Percentiles rank a stretch among this genome's conserved stretches.
These are phyloP conservation scores for Trichoderma afroharzianum DNA, from an alignment of 2,329 filamentous ascomycete genomes.

Conservation along the genomic window DNA sequence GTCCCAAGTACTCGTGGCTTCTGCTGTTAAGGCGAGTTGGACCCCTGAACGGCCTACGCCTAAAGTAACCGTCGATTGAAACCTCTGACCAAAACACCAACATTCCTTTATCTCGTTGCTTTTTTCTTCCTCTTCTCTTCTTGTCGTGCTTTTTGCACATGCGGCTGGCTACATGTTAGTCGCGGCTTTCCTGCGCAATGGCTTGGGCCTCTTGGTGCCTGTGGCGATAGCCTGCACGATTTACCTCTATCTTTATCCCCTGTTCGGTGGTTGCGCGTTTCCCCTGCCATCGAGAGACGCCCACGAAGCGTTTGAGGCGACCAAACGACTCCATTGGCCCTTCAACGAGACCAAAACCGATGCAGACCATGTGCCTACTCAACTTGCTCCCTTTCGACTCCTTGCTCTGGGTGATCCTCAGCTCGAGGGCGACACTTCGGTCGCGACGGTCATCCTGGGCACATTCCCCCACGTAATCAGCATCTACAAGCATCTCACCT, in stretches of 20 bases:
- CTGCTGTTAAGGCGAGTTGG: background rate
- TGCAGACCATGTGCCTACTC: slow-evolving; percentile 24
- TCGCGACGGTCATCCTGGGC: slow-evolving; percentile 57
- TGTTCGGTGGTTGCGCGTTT: slow-evolving; percentile 78
- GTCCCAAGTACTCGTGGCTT: background rate
- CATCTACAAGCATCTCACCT: slow-evolving; percentile 46
- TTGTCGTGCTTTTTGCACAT: slow-evolving; percentile 27
- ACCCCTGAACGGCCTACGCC: slow-evolving; percentile 1
- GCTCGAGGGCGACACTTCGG: slow-evolving; percentile 84
- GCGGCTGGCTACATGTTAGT: slow-evolving; percentile 49
- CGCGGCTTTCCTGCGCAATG: slow-evolving; percentile 53
- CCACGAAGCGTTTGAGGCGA: slow-evolving; percentile 33
- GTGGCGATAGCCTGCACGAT: slow-evolving; percentile 66
- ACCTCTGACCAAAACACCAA: background rate
- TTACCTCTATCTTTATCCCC: slow-evolving; percentile 85
- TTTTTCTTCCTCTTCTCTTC: background rate
- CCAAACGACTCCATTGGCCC: slow-evolving; percentile 42
- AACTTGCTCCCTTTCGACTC: slow-evolving; percentile 73
- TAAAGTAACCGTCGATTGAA: background rate
- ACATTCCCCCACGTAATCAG: slow-evolving; percentile 52
- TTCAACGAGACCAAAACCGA: slow-evolving; percentile 25
- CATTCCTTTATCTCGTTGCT: background rate
- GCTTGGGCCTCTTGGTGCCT: slow-evolving; percentile 52
- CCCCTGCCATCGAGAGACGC: slow-evolving; percentile 48
- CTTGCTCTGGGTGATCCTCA: slow-evolving; percentile 89